Evolutionary conservation across 495 filamentous ascomycete species (phyloP).

Genomic region (Podospora conica): DNA sequence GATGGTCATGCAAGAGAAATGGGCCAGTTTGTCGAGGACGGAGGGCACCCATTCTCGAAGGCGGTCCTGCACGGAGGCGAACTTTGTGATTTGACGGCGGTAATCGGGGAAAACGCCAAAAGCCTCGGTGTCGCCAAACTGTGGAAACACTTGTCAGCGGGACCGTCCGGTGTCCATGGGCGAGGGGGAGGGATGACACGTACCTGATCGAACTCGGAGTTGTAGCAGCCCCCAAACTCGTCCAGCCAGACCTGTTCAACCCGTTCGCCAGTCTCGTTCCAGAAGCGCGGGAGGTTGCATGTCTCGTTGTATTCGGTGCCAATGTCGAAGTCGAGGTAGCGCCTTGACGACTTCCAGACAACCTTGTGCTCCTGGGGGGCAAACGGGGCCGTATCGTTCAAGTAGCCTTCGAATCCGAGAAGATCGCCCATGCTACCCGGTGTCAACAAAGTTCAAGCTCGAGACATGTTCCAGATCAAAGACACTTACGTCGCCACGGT

Average conservation of each 20-base stretch:
- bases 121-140: constrained; percentile 59
- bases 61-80: constrained; percentile 67
- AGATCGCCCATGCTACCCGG: constrained; percentile 53
- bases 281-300: constrained; percentile 61
- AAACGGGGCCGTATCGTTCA: constrained; percentile 58
- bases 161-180: background rate
- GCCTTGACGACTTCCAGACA: constrained; percentile 50
- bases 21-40: constrained; percentile 53
- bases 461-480: background rate
- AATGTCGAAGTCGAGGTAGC: constrained; percentile 57
- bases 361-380: constrained; percentile 48
- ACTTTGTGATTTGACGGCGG: constrained; percentile 59
- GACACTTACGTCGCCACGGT: constrained; percentile 52
- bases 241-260: constrained; percentile 41
- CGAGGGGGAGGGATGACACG: background rate
- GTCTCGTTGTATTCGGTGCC: constrained; percentile 49
- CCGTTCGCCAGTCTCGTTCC: constrained; percentile 52
- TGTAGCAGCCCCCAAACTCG: constrained; percentile 50
- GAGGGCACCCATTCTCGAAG: constrained; percentile 64
- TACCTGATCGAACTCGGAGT: constrained; percentile 60
- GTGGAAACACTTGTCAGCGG: background rate
- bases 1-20: constrained; percentile 64
- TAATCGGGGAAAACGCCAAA: constrained; percentile 65
- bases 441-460: background rate
- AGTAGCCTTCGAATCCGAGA: constrained; percentile 58